phyloP scores from a whole-genome alignment of 495 filamentous ascomycete genomes.

The Podospora sp. region DNA sequence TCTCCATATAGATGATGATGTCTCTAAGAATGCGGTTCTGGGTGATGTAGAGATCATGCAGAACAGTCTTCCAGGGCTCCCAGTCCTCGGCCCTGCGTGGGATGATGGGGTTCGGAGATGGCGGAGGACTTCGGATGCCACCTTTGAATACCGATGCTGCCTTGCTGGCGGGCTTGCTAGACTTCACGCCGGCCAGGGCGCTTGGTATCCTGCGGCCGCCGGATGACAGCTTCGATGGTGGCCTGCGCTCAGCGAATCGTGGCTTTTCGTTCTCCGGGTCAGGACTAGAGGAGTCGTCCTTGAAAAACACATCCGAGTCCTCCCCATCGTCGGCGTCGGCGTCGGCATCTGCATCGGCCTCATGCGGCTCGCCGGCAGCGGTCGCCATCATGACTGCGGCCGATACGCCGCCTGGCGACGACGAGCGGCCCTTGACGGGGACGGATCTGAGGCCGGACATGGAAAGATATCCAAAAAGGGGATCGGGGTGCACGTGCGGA shows the following conservation, averaged over 20 bases:
- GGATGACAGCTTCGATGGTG: slow-evolving; percentile 12
- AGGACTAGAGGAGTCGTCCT: slow-evolving; percentile 27
- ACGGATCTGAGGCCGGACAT: slow-evolving; percentile 5
- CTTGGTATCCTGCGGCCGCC: neutral
- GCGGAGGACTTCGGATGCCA: slow-evolving; percentile 6
- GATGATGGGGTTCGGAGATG: slow-evolving; percentile 20
- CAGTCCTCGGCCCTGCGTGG: slow-evolving; percentile 35
- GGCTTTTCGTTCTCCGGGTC: slow-evolving; percentile 14
- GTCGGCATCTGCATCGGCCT: neutral
- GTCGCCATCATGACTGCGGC: neutral
- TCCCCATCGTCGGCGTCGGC: slow-evolving; percentile 11
- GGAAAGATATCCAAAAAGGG: neutral
- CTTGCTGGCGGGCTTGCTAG: slow-evolving; percentile 15
- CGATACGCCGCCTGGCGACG: slow-evolving; percentile 5
- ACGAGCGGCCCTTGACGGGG: neutral
- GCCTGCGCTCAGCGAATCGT: neutral
- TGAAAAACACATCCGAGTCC: slow-evolving; percentile 19
- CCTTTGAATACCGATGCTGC: neutral
- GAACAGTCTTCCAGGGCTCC: slow-evolving; percentile 36
- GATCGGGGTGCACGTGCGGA: slow-evolving; percentile 8
- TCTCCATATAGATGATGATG: slow-evolving; percentile 37
- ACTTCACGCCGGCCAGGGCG: neutral
- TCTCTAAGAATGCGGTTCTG: slow-evolving; percentile 37
- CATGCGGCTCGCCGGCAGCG: neutral
- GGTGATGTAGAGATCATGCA: slow-evolving; percentile 38